Percentiles rank a stretch among this genome's conserved stretches.
Conservation (phyloP, 805 yeast genomes). For the Alloascoidea hylecoeti region DNA sequence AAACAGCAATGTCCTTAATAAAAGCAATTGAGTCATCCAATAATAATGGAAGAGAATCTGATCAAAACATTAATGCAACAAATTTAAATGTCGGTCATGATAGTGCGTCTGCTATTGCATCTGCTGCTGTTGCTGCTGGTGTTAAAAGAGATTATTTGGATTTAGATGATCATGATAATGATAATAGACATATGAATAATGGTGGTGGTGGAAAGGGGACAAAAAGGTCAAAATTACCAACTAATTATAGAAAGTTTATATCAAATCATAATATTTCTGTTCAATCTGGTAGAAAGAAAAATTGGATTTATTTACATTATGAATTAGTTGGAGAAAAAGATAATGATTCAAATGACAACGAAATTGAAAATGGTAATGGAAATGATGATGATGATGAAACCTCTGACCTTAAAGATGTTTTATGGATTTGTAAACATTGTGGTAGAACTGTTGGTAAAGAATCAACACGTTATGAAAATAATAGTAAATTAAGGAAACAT, state of each 20-base stretch:
- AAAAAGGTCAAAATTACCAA: slow-evolving; percentile 2
- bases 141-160: not conserved
- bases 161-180: not conserved
- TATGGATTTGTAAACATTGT: slow-evolving; percentile 2
- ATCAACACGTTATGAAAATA: slow-evolving; percentile 2
- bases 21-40: not conserved
- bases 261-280: not conserved
- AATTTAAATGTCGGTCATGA: not conserved
- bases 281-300: not conserved
- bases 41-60: not conserved
- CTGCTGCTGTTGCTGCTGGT: slow-evolving; percentile 1
- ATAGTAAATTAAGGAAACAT: slow-evolving; percentile 1
- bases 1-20: not conserved
- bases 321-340: not conserved
- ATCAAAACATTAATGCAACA: too few relatives aligned
- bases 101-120: not conserved
- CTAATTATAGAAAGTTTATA: slow-evolving; percentile 1
- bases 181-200: not conserved
- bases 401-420: slow-evolving; percentile 1
- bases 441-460: slow-evolving; percentile 1
- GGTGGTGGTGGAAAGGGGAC: not conserved
- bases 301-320: slow-evolving; percentile 2
- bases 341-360: too few relatives aligned
- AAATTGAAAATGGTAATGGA: too few relatives aligned
- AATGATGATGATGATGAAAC: not conserved